phyloP scores from a whole-genome alignment of 352 stramenopile species.

The Phytopythium cucurbitacearum region DNA sequence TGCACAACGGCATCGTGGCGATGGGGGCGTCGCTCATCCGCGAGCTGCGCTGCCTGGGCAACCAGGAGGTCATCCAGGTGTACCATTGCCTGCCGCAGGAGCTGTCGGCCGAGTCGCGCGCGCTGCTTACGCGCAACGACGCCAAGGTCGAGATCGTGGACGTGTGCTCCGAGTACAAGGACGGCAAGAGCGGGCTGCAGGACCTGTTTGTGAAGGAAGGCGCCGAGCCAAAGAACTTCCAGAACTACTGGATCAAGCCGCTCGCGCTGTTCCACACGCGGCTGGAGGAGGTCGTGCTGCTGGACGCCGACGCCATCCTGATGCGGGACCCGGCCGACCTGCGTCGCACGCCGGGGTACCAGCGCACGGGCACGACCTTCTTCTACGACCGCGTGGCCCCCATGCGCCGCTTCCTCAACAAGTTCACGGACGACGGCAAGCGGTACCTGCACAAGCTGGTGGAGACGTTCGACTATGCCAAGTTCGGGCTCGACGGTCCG shows the following conservation, averaged over 20 bases:
- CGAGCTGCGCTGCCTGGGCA: constrained; percentile 31
- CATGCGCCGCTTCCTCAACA: constrained; percentile 28
- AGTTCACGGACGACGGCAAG: constrained; percentile 22
- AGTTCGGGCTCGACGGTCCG: constrained; percentile 23
- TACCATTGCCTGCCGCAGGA: constrained; percentile 27
- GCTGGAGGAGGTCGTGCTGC: constrained; percentile 37
- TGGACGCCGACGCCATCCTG: constrained; percentile 55
- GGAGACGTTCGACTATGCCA: constrained; percentile 37
- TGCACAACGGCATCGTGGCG: constrained; percentile 40
- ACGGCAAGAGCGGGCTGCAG: constrained; percentile 10
- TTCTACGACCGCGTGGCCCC: constrained; percentile 57
- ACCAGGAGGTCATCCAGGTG: constrained; percentile 25
- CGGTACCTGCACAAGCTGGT: constrained; percentile 34
- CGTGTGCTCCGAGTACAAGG: constrained; percentile 40
- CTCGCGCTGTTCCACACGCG: constrained; percentile 49
- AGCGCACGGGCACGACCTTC: constrained; percentile 46
- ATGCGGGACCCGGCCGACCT: constrained; percentile 34
- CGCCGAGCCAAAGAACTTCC: constrained; percentile 27
- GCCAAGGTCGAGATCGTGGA: constrained; percentile 55
- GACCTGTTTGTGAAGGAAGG: constrained; percentile 16
- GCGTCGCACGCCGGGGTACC: constrained; percentile 29
- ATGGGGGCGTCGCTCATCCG: constrained; percentile 57
- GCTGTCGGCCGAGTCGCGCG: constrained; percentile 23
- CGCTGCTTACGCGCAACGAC: constrained; percentile 40
- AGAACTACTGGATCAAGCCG: constrained; percentile 61